Evolutionary conservation across 2,329 filamentous ascomycete species (phyloP).

Genomic region (Scedosporium minutisporum): DNA sequence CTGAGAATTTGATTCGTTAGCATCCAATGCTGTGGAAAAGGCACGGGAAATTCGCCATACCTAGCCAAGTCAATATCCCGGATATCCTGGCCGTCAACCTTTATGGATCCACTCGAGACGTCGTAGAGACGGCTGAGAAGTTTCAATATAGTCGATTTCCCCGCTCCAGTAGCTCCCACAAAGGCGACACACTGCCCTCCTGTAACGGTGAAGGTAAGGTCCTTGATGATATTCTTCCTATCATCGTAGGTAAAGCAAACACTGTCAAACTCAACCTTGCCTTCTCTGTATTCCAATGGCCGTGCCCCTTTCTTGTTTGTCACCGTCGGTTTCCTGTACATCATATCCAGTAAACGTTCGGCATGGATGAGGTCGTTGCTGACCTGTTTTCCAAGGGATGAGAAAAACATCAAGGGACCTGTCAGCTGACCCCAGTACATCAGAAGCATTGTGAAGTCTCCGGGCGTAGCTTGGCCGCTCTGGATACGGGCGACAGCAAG

Average conservation of each 20-base stretch:
- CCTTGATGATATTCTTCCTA: constrained; percentile 46
- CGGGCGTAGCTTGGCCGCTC: constrained; percentile 48
- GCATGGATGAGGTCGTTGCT: constrained; percentile 48
- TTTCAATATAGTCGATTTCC: constrained; percentile 49
- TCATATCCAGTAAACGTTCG: constrained; percentile 47
- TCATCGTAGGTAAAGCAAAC: constrained; percentile 52
- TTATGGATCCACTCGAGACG: constrained; percentile 40
- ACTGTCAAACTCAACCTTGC: constrained; percentile 43
- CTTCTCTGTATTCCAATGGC: constrained; percentile 39
- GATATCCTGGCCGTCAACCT: constrained; percentile 48
- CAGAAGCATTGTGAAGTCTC: constrained; percentile 61
- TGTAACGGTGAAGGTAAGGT: constrained; percentile 39
- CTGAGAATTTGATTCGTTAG: constrained; percentile 18
- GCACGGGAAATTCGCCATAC: constrained; percentile 15
- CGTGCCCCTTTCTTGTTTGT: constrained; percentile 40
- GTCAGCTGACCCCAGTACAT: constrained; percentile 69
- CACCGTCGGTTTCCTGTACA: constrained; percentile 47
- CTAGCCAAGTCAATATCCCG: constrained; percentile 41
- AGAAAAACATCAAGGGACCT: constrained; percentile 61
- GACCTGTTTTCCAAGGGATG: constrained; percentile 44
- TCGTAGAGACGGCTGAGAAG: constrained; percentile 53
- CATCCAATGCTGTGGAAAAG: no score
- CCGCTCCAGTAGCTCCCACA: constrained; percentile 50
- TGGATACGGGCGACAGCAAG: constrained; percentile 57
- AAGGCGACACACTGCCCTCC: constrained; percentile 48